Percentiles rank a stretch among this genome's conserved stretches.
phyloP scores from a whole-genome alignment of 257 asterid species.

The Linaria vulgaris region DNA sequence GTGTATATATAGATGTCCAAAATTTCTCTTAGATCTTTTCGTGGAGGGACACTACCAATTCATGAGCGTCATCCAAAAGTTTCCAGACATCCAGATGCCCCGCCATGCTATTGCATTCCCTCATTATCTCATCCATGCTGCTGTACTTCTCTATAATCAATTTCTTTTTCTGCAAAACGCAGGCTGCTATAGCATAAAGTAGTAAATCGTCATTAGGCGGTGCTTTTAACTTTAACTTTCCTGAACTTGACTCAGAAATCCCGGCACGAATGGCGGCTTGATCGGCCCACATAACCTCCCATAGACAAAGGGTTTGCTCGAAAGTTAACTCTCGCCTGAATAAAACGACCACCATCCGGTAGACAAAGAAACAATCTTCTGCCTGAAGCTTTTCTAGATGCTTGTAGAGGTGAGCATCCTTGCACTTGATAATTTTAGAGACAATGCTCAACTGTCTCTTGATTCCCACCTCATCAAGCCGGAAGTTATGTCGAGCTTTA shows the following conservation, averaged over 20 bases:
- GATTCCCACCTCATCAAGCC: conserved; percentile 91
- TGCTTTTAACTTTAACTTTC: conserved; percentile 62
- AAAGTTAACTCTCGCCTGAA: conserved; percentile 78
- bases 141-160: conserved; percentile 75
- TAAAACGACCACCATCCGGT: conserved; percentile 89
- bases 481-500: conserved; percentile 87
- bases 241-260: conserved; percentile 63
- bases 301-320: conserved; percentile 82
- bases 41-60: conserved; percentile 75
- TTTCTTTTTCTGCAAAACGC: conserved; percentile 75
- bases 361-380: conserved; percentile 90
- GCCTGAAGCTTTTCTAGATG: conserved; percentile 90
- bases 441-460: conserved; percentile 66
- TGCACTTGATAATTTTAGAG: conserved; percentile 70
- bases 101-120: conserved; percentile 85
- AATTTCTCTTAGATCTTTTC: conserved; percentile 54
- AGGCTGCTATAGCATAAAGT: conserved; percentile 84
- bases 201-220: conserved; percentile 86
- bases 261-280: conserved; percentile 90
- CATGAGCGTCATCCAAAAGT: conserved; percentile 83
- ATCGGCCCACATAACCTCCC: conserved; percentile 99
- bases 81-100: conserved; percentile 86
- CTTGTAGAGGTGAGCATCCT: conserved; percentile 73
- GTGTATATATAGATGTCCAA: neutral
- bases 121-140: conserved; percentile 88